Percentiles rank a stretch among this genome's conserved stretches.
Evolutionary conservation across 2,329 filamentous ascomycete genomes (phyloP).

Genomic region (Nemania abortiva): DNA sequence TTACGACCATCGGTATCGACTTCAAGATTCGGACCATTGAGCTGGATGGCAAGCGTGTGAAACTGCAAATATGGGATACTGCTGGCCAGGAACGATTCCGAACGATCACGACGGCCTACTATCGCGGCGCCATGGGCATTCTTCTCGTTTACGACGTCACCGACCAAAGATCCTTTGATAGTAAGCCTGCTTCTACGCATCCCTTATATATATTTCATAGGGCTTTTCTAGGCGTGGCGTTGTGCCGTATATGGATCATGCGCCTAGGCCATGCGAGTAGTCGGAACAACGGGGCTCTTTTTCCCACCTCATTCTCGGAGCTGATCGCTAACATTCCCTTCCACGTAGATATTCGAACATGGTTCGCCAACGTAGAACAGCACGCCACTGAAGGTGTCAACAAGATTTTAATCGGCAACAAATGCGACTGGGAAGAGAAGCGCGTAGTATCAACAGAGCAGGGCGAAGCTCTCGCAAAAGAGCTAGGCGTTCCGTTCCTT

Average conservation of each 20-base stretch:
- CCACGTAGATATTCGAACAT: slow-evolving; percentile 90
- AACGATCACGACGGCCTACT: slow-evolving; percentile 99
- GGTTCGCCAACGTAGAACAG: slow-evolving; percentile 99
- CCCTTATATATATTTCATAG: slow-evolving; percentile 10
- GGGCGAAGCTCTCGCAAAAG: slow-evolving; percentile 92
- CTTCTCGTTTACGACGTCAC: slow-evolving; percentile 98
- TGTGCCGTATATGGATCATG: neutral
- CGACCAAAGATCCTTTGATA: slow-evolving; percentile 94
- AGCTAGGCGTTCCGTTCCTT: slow-evolving; percentile 97
- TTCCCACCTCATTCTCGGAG: neutral
- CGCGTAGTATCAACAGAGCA: slow-evolving; percentile 92
- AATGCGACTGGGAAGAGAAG: slow-evolving; percentile 99
- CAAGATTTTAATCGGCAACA: slow-evolving; percentile 99
- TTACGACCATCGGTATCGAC: slow-evolving; percentile 99
- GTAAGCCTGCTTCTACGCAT: slow-evolving; percentile 61
- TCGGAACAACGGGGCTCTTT: neutral
- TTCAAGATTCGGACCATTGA: slow-evolving; percentile 99
- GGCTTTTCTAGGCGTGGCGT: neutral
- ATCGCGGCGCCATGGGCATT: slow-evolving; percentile 98
- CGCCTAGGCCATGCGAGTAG: neutral
- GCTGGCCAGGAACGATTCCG: slow-evolving; percentile 98
- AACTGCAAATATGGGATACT: slow-evolving; percentile 99
- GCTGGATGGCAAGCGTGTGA: slow-evolving; percentile 97
- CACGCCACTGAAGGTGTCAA: slow-evolving; percentile 99
- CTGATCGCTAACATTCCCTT: slow-evolving; percentile 33